Conservation (phyloP, 78 protist genomes). For the Planoprotostelium fungivorum region DNA sequence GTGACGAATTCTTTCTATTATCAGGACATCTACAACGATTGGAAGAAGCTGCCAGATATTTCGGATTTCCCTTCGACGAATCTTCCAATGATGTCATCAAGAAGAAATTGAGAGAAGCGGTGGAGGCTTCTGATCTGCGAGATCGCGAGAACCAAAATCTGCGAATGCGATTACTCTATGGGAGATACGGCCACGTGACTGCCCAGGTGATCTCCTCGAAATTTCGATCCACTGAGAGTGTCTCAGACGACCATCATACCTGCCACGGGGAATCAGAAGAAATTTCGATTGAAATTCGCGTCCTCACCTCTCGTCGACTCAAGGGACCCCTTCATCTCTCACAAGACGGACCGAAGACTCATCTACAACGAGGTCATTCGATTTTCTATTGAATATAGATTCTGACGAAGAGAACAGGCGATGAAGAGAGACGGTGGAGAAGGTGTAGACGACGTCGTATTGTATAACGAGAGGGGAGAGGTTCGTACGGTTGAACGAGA, state of each 20-base stretch:
- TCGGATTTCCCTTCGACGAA: background rate
- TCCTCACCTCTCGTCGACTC: background rate
- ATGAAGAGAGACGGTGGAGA: background rate
- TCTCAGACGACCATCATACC: background rate
- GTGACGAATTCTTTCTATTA: background rate
- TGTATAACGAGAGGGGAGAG: constrained; percentile 3
- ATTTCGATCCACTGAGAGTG: background rate
- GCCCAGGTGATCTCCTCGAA: background rate
- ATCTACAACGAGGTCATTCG: background rate
- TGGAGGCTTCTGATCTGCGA: background rate
- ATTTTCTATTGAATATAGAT: background rate
- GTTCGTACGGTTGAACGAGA: background rate
- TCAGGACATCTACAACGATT: background rate
- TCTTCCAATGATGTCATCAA: background rate
- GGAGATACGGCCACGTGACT: background rate
- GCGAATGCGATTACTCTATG: background rate
- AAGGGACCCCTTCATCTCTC: background rate
- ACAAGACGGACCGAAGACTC: background rate
- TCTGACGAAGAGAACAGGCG: background rate
- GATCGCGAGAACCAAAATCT: background rate
- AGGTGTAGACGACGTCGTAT: background rate
- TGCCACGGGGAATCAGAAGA: background rate
- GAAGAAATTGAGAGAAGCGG: background rate
- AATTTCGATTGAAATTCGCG: background rate
- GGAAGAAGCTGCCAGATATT: background rate